Conservation (phyloP, 1,139 yeast species). For the Meyerozyma sp. region DNA sequence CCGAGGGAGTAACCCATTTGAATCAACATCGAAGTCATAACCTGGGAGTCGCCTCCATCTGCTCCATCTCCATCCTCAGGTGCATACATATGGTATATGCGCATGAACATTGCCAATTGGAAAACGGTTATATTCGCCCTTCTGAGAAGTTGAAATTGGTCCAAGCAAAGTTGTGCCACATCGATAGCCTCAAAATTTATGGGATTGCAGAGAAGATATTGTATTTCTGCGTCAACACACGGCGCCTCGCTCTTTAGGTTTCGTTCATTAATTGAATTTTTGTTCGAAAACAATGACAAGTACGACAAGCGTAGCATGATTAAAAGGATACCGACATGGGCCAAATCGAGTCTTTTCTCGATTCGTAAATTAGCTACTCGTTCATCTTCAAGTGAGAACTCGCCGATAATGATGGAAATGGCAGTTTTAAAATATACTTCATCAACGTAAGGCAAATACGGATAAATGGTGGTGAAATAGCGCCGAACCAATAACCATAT, state of each 20-base stretch:
- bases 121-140: slow-evolving; percentile 21
- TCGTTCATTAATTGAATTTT: slow-evolving; percentile 20
- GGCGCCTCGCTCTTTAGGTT: slow-evolving; percentile 20
- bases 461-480: slow-evolving; percentile 22
- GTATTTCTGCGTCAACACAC: slow-evolving; percentile 6
- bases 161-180: slow-evolving; percentile 49
- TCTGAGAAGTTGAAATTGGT: slow-evolving; percentile 29
- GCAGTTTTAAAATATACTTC: slow-evolving; percentile 19
- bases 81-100: slow-evolving; percentile 40
- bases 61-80: slow-evolving; percentile 48
- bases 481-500: slow-evolving; percentile 23
- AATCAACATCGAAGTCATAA: slow-evolving; percentile 38
- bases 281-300: slow-evolving; percentile 30
- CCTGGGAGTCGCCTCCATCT: slow-evolving; percentile 47
- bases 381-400: slow-evolving; percentile 12
- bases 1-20: slow-evolving; percentile 49
- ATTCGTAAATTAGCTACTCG: slow-evolving; percentile 18
- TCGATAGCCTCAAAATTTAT: slow-evolving; percentile 39
- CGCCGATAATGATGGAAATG: slow-evolving; percentile 20
- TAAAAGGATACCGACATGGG: slow-evolving; percentile 38
- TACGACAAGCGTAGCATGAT: slow-evolving; percentile 38
- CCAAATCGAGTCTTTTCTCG: slow-evolving; percentile 40
- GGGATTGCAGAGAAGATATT: slow-evolving; percentile 26
- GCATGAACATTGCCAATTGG: slow-evolving; percentile 33
- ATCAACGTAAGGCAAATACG: slow-evolving; percentile 28